These are phyloP conservation scores for Phialocephala sp. DNA, from an alignment of 2,329 filamentous ascomycete species.

Conservation along the genomic window DNA sequence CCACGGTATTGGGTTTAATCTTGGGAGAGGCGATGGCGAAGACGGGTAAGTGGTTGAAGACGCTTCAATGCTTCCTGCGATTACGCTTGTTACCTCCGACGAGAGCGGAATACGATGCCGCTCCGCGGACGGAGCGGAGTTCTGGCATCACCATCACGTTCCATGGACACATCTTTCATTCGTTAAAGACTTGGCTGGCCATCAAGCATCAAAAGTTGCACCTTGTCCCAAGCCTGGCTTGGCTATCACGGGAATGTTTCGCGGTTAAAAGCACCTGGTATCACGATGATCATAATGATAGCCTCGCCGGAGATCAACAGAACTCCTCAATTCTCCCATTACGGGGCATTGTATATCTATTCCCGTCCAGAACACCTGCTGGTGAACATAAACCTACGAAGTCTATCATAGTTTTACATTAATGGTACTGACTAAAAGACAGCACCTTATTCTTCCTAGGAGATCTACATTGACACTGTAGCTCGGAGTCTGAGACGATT, in stretches of 20 bases:
- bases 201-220: not conserved
- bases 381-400: too few species aligned
- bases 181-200: not conserved
- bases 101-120: not conserved
- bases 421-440: too few species aligned
- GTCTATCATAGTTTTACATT: too few species aligned
- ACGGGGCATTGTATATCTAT: too few species aligned
- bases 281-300: not conserved
- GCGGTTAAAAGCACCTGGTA: not conserved
- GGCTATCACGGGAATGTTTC: not conserved
- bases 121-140: slow-evolving; percentile 9
- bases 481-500: too few species aligned
- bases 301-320: not conserved
- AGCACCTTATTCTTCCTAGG: too few species aligned
- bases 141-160: slow-evolving; percentile 8
- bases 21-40: not conserved
- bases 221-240: not conserved
- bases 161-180: slow-evolving; percentile 9
- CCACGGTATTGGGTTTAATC: not conserved
- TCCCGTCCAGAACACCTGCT: too few species aligned
- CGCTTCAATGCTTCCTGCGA: not conserved
- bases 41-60: not conserved
- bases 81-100: not conserved
- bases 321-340: too few species aligned
- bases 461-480: too few species aligned